phyloP scores from a whole-genome alignment of 371 early-diverging fungal species.

The Entomophthora muscae region DNA sequence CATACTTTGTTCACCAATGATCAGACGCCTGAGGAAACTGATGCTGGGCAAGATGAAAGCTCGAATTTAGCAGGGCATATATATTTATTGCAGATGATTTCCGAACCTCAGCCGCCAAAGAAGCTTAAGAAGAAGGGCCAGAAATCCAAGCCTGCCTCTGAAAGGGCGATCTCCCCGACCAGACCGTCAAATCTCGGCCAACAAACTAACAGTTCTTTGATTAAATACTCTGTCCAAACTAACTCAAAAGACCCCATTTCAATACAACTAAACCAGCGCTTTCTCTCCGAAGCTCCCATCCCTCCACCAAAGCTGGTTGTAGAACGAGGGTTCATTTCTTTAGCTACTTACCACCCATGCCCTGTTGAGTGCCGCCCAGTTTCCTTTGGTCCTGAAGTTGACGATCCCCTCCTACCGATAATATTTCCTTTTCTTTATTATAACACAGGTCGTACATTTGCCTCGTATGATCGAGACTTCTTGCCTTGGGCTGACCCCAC shows the following conservation, averaged over 20 bases:
- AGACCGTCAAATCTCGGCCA: neutral
- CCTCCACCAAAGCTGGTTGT: neutral
- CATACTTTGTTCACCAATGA: no score
- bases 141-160: neutral
- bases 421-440: neutral
- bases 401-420: neutral
- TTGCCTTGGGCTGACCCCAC: neutral
- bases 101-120: neutral
- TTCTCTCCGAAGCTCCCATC: neutral
- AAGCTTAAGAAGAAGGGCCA: neutral
- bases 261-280: neutral
- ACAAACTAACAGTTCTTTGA: neutral
- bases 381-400: neutral
- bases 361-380: neutral
- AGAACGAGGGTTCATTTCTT: neutral
- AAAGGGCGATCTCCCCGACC: neutral
- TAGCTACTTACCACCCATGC: neutral
- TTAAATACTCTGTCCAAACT: neutral
- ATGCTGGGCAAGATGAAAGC: no score
- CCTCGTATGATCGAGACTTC: neutral
- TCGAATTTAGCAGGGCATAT: neutral
- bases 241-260: neutral
- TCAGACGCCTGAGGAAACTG: no score
- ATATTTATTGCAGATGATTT: neutral
- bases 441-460: neutral